A percentile compares a stretch with the other conserved stretches of the same genome.
These are phyloP conservation scores for Kwoniella pini DNA, from an alignment of 768 basidiomycete genomes.

Conservation along the genomic window DNA sequence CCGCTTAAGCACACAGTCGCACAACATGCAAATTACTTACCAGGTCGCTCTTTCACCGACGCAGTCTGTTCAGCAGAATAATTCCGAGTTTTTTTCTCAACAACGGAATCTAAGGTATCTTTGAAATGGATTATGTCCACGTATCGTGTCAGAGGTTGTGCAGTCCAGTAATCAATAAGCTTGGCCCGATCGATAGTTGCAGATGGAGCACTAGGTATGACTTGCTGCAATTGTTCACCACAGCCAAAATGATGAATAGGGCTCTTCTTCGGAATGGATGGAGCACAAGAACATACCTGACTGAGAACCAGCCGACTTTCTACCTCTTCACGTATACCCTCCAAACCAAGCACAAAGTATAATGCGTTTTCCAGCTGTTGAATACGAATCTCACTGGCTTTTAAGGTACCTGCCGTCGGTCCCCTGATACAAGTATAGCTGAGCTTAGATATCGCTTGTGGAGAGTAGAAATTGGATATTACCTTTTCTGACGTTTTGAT, in stretches of 20 bases:
- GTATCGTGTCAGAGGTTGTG: not conserved
- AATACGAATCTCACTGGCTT: not conserved
- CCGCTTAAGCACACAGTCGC: too few species aligned
- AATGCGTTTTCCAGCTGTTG: constrained; percentile 5
- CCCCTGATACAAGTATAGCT: not conserved
- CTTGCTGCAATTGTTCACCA: not conserved
- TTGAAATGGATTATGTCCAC: too few species aligned
- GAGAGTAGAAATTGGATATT: not conserved
- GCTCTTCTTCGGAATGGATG: not conserved
- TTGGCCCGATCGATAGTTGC: not conserved
- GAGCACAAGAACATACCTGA: not conserved
- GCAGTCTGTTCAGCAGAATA: too few species aligned
- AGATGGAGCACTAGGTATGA: not conserved
- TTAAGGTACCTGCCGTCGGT: not conserved
- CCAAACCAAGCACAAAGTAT: not conserved
- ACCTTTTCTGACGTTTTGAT: constrained; percentile 3
- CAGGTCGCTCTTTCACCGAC: too few species aligned
- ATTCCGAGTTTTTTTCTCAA: too few species aligned
- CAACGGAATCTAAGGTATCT: too few species aligned
- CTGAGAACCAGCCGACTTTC: not conserved
- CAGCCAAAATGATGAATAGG: not conserved
- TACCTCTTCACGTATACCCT: not conserved
- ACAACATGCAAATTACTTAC: too few species aligned
- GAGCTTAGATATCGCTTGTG: not conserved
- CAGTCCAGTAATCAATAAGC: not conserved